A percentile compares a stretch with the other conserved stretches of the same genome.
These are phyloP conservation scores for Eremochloa ophiuroides DNA, from an alignment of 176 grass and related monocot genomes.

Conservation along the genomic window DNA sequence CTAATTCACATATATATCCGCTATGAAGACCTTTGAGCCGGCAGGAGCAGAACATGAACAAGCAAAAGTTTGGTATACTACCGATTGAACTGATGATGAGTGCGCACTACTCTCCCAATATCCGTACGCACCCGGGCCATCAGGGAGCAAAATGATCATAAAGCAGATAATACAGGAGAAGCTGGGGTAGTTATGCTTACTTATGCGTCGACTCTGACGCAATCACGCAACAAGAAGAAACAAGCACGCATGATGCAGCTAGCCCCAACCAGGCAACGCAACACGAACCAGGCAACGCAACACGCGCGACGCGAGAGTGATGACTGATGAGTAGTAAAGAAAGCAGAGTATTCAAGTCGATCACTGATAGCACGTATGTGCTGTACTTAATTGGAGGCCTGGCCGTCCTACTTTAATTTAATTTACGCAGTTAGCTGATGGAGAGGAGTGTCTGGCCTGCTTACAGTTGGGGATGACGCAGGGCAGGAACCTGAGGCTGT, in stretches of 20 bases:
- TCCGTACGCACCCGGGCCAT: not conserved
- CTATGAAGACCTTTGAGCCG: not conserved
- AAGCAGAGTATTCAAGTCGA: not conserved
- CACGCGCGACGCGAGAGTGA: not conserved
- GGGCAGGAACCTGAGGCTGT: slow-evolving; percentile 63
- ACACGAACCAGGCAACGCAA: not conserved
- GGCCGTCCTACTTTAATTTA: not conserved
- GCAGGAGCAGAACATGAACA: not conserved
- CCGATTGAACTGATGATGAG: not conserved
- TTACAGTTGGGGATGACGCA: slow-evolving; percentile 97
- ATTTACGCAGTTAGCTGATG: too few species aligned
- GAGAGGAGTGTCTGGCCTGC: not conserved
- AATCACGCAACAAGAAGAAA: not conserved
- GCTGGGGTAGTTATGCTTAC: not conserved
- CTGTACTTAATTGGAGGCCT: not conserved
- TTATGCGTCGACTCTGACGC: not conserved
- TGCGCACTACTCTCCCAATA: too few species aligned
- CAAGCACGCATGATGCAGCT: too few species aligned
- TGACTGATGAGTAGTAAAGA: not conserved
- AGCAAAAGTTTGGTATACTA: not conserved
- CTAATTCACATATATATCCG: not conserved
- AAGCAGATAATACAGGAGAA: not conserved
- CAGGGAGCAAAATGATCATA: not conserved
- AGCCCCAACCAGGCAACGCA: not conserved
- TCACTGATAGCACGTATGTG: not conserved